A percentile compares a stretch with the other conserved stretches of the same genome.
These are phyloP conservation scores for Papiliotrema nemorosa DNA, from an alignment of 1,284 basidiomycete species.

Conservation along the genomic window DNA sequence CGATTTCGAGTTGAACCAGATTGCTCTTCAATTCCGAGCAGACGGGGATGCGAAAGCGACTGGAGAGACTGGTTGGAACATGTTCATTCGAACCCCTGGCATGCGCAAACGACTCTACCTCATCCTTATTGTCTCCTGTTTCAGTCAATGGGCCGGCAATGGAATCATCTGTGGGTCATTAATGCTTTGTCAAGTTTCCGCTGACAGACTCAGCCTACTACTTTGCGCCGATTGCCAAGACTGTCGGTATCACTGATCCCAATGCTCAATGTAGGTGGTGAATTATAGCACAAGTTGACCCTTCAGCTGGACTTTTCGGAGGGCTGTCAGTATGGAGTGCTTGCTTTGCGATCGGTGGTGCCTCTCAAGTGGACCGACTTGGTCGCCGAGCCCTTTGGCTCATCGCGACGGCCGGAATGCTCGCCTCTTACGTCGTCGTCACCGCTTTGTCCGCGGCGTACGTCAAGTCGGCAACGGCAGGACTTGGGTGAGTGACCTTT, in stretches of 20 bases:
- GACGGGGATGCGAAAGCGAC: slow-evolving; percentile 11
- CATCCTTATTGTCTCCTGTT: slow-evolving; percentile 3
- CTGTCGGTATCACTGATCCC: neutral
- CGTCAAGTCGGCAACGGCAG: slow-evolving; percentile 7
- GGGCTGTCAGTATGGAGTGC: neutral
- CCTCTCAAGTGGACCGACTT: slow-evolving; percentile 32
- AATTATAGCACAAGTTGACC: no score
- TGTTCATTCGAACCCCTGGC: neutral
- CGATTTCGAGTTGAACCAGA: slow-evolving; percentile 16
- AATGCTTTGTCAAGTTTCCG: slow-evolving; percentile 8
- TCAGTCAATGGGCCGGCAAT: slow-evolving; percentile 9
- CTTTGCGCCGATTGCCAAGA: slow-evolving; percentile 7
- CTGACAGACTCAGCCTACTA: neutral
- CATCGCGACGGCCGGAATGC: slow-evolving; percentile 61
- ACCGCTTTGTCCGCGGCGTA: slow-evolving; percentile 14
- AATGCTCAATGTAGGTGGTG: no score
- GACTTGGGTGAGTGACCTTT: slow-evolving; percentile 7
- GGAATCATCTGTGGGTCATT: slow-evolving; percentile 3
- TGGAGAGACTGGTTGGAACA: neutral
- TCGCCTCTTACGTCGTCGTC: slow-evolving; percentile 7
- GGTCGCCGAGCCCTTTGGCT: slow-evolving; percentile 47
- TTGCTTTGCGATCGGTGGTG: slow-evolving; percentile 24
- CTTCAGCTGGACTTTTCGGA: slow-evolving; percentile 6
- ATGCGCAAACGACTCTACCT: slow-evolving; percentile 6
- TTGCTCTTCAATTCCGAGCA: slow-evolving; percentile 23